Evolutionary conservation across 2,329 filamentous ascomycete genomes (phyloP).

Genomic region (Phaeosphaeriaceae sp.): DNA sequence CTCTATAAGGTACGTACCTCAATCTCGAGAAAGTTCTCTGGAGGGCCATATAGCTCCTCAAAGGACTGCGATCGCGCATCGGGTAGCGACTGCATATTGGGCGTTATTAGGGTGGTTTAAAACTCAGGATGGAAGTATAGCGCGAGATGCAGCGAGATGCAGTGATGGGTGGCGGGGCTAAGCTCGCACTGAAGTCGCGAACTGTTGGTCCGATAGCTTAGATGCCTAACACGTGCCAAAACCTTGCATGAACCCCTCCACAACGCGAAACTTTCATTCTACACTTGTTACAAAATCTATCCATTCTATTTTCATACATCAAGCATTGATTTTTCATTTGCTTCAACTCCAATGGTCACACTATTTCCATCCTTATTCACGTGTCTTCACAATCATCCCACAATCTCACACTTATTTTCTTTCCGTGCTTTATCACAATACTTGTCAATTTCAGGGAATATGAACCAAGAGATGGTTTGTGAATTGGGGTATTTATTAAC

Average conservation of each 20-base stretch:
- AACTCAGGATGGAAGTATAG: conserved; percentile 9
- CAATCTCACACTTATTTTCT: too few relatives aligned
- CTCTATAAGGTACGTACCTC: conserved; percentile 65
- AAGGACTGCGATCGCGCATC: conserved; percentile 88
- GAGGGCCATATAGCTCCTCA: conserved; percentile 97
- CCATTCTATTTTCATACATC: too few relatives aligned
- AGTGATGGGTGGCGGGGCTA: conserved; percentile 20
- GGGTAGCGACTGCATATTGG: conserved; percentile 66
- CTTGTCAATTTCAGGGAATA: too few relatives aligned
- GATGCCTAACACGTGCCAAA: conserved; percentile 5
- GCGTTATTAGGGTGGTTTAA: conserved; percentile 1
- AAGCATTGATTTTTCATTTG: too few relatives aligned
- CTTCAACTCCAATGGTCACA: too few relatives aligned
- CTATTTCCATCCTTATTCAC: too few relatives aligned
- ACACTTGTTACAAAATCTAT: too few relatives aligned
- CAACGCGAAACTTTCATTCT: too few relatives aligned
- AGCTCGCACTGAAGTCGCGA: conserved; percentile 10
- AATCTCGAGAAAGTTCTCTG: conserved; percentile 98
- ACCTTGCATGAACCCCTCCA: conserved; percentile 1
- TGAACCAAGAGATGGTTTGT: neutral
- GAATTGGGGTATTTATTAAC: conserved; percentile 2
- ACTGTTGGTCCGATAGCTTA: conserved; percentile 17
- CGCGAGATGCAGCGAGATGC: conserved; percentile 14
- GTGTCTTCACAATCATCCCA: too few relatives aligned
- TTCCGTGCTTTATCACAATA: too few relatives aligned